Evolutionary conservation across 352 stramenopile genomes (phyloP).

Genomic region (Albugo candida): DNA sequence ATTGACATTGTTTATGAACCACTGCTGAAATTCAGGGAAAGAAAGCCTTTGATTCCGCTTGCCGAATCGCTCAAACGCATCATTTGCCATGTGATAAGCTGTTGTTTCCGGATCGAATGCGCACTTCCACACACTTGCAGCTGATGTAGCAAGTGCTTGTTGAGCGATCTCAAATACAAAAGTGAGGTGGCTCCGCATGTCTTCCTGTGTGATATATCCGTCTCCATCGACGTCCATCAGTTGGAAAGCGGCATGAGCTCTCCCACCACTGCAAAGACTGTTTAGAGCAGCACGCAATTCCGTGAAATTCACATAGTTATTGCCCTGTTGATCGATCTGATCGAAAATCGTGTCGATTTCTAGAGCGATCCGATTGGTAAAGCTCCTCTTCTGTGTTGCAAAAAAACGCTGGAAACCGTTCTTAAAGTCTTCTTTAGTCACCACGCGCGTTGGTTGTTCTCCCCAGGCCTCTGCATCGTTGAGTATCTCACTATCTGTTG

Average conservation of each 20-base stretch:
- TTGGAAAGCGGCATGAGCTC: slow-evolving; percentile 57
- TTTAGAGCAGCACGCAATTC: slow-evolving; percentile 62
- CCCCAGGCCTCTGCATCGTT: not conserved
- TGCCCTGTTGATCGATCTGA: slow-evolving; percentile 48
- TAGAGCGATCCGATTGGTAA: slow-evolving; percentile 21
- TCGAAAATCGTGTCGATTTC: slow-evolving; percentile 64
- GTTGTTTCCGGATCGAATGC: slow-evolving; percentile 31
- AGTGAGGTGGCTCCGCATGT: slow-evolving; percentile 68
- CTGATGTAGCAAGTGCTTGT: slow-evolving; percentile 8
- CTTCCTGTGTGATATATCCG: slow-evolving; percentile 58
- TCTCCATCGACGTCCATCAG: slow-evolving; percentile 70
- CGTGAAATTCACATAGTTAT: slow-evolving; percentile 49
- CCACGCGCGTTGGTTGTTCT: slow-evolving; percentile 1
- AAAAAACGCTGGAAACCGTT: slow-evolving; percentile 42
- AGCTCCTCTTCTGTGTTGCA: slow-evolving; percentile 28
- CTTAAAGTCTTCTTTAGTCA: slow-evolving; percentile 52
- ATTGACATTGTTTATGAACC: slow-evolving; percentile 21
- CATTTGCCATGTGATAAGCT: slow-evolving; percentile 42
- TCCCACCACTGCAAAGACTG: slow-evolving; percentile 56
- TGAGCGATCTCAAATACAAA: slow-evolving; percentile 50
- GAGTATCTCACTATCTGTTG: no score
- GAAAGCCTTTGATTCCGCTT: slow-evolving; percentile 18
- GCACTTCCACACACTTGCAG: slow-evolving; percentile 1
- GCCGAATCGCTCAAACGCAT: slow-evolving; percentile 63
- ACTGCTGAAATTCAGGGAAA: slow-evolving; percentile 62